A percentile compares a stretch with the other conserved stretches of the same genome.
These are phyloP conservation scores for Escallonia rubra DNA, from an alignment of 129 eudicot genomes.

Conservation along the genomic window DNA sequence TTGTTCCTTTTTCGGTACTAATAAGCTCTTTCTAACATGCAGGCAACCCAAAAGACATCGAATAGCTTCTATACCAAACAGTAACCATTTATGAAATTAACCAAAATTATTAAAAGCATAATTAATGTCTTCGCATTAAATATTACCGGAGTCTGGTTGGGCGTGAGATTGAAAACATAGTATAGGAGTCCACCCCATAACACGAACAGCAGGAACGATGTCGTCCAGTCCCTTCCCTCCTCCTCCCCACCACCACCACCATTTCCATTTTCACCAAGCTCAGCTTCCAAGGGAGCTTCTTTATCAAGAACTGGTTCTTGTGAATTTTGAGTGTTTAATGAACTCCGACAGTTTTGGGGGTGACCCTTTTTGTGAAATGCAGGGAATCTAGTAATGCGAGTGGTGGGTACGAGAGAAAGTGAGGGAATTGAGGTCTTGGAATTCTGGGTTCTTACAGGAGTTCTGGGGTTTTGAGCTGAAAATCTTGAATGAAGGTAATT, in stretches of 20 bases:
- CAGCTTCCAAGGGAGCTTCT: not conserved
- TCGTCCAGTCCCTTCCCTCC: conserved; percentile 58
- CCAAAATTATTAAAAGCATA: not conserved
- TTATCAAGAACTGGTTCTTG: conserved; percentile 29
- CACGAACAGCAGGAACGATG: conserved; percentile 67
- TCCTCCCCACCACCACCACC: conserved; percentile 35
- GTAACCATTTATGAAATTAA: no score
- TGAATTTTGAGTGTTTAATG: conserved; percentile 31
- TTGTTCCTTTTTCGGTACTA: no score
- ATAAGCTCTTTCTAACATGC: no score
- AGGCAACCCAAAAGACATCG: no score
- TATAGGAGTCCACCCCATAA: conserved; percentile 81
- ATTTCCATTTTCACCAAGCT: conserved; percentile 10
- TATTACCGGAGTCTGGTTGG: conserved; percentile 88
- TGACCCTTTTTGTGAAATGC: conserved; percentile 13
- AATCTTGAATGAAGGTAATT: not conserved
- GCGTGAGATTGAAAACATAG: conserved; percentile 72
- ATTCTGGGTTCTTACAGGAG: not conserved
- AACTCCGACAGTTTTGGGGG: conserved; percentile 32
- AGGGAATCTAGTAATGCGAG: not conserved
- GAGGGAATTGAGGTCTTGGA: conserved; percentile 9
- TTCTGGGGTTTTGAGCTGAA: conserved; percentile 9
- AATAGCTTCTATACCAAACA: no score
- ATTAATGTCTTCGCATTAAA: not conserved
- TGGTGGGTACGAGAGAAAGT: conserved; percentile 1